Base-by-base conservation (phyloP, 768 basidiomycete species). In the Dentipellis fragilis region DNA sequence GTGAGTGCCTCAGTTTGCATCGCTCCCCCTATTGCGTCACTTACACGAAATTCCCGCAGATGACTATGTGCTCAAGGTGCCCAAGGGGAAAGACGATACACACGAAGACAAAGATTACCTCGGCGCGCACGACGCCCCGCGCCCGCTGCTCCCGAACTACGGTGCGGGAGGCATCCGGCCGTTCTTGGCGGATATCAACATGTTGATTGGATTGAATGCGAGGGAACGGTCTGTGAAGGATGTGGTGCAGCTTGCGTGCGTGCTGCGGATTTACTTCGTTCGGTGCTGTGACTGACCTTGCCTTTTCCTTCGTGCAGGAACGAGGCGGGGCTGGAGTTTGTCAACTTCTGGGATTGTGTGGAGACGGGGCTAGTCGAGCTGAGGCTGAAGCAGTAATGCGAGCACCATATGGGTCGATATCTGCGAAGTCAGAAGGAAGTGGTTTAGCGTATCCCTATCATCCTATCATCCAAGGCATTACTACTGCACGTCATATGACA, bases 1-100 rank as follows among this genome's bases (percentile, higher is more conserved):
- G 71, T 69, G 57, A 57, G 66, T 64, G 7, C 8, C 14, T 3
- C 11, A 17, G n/a, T 21, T 2, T n/a, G 29, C 45, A 16, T n/a
- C 10, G 40, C 10, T n/a, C 16, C 35, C 10, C 51, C 29, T 29
- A 3, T 29, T 3, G 6, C 6, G 29, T 29, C 6, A 3, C 29
- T 29, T 29, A 29, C 29, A 3, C 29, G 29, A 29, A 29, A 11
- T 3, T 5, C 21, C 16, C 19, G 10, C 19, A 62, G 54, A 60
- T 14, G 51, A 56, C 51, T 29, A 54, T 51, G 48, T 60, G 35
- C 45, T 58, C 19, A 19, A 8, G 54, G 39, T 12, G 21, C 46
- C 46, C 29, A 29, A 29, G 29, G 29, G 29, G 29, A 29, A 3
- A 3, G 29, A 29, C 29, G 29, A 3, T 6, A 6, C 29, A 6